A percentile compares a stretch with the other conserved stretches of the same genome.
These are phyloP conservation scores for Sparassis latifolia DNA, from an alignment of 1,284 basidiomycete genomes.

Conservation along the genomic window DNA sequence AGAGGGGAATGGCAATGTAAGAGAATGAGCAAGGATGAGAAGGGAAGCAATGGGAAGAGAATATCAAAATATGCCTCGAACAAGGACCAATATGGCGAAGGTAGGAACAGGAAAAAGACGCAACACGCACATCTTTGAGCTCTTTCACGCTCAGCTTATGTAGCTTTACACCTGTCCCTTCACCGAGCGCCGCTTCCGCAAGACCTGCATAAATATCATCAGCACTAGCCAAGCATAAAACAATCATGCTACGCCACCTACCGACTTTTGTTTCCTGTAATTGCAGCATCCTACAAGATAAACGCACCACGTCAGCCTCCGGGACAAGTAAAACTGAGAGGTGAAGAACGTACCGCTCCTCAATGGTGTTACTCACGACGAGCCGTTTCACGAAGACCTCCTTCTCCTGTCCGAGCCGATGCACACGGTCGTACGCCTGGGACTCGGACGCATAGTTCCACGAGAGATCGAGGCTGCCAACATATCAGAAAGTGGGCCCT, in stretches of 20 bases:
- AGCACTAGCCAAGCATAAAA: no score
- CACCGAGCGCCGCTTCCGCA: no score
- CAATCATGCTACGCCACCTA: slow-evolving; percentile 15
- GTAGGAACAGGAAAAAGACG: no score
- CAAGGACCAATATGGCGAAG: no score
- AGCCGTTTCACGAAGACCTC: slow-evolving; percentile 53
- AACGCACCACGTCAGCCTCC: background rate
- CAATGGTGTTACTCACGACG: slow-evolving; percentile 46
- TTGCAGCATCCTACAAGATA: slow-evolving; percentile 43
- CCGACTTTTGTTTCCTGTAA: slow-evolving; percentile 62
- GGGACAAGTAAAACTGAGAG: background rate
- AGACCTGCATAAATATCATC: no score
- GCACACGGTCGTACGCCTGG: slow-evolving; percentile 57
- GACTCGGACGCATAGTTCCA: slow-evolving; percentile 60
- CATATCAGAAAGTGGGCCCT: background rate
- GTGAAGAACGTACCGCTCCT: slow-evolving; percentile 48
- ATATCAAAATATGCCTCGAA: no score
- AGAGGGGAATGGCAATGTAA: no score
- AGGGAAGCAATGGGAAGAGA: no score
- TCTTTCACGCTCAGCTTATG: no score
- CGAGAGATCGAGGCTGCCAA: slow-evolving; percentile 50
- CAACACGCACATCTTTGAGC: no score
- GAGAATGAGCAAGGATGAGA: no score
- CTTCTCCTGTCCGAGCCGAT: slow-evolving; percentile 62
- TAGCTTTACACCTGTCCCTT: no score